Evolutionary conservation across 495 filamentous ascomycete genomes (phyloP).

Genomic region (Lasiosphaeria miniovina): DNA sequence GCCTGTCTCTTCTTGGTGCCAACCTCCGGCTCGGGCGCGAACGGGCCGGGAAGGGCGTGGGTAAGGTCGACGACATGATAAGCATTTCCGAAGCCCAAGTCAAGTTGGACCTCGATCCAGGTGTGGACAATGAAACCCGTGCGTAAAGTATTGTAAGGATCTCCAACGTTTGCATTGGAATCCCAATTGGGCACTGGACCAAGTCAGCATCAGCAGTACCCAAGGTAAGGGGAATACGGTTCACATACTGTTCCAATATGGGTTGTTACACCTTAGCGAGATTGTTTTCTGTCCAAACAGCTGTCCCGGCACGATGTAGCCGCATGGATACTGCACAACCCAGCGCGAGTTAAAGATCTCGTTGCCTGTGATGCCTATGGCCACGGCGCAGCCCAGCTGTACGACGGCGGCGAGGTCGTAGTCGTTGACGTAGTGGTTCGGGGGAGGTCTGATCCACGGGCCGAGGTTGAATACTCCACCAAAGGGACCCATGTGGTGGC

Average conservation of each 20-base stretch:
- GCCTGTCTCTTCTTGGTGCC: background rate
- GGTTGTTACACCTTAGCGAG: background rate
- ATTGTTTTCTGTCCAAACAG: background rate
- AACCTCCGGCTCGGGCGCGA: background rate
- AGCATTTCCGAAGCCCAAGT: background rate
- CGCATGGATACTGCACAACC: background rate
- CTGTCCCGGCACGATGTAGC: background rate
- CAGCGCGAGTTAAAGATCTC: background rate
- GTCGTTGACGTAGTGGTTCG: background rate
- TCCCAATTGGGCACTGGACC: no score
- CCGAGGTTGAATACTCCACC: background rate
- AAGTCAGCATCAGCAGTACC: no score
- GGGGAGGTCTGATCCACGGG: background rate
- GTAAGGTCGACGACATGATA: background rate
- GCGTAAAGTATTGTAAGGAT: background rate
- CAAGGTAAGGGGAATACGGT: no score
- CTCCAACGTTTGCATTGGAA: background rate
- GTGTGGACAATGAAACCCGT: background rate
- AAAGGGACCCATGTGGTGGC: background rate
- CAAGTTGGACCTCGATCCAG: background rate
- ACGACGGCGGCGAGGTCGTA: background rate
- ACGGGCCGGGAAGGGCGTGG: background rate
- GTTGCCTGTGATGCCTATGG: background rate
- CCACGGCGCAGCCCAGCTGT: background rate
- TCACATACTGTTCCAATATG: background rate